These are phyloP conservation scores for Ophiostoma sp. DNA, from an alignment of 2,329 filamentous ascomycete species.

Conservation along the genomic window DNA sequence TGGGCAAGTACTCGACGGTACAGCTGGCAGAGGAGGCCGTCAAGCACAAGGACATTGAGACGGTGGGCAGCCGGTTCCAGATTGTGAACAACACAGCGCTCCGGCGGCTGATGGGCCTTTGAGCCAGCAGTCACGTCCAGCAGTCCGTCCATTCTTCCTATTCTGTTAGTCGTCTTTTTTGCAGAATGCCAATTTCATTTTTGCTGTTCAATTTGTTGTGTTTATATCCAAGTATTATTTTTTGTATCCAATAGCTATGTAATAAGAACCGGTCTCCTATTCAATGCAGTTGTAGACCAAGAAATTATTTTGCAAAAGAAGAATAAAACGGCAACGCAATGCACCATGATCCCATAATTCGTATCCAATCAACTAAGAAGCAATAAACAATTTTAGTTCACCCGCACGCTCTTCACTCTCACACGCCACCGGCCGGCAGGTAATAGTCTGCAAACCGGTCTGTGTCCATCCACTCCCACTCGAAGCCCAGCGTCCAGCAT, in stretches of 20 bases:
- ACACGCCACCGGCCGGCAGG: constrained; percentile 42
- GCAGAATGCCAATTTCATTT: not conserved
- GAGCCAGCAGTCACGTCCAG: not conserved
- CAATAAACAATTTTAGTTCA: not conserved
- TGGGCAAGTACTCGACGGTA: constrained; percentile 41
- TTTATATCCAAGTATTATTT: not conserved
- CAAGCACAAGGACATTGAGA: constrained; percentile 37
- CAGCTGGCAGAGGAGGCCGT: constrained; percentile 19
- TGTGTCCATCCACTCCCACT: constrained; percentile 62
- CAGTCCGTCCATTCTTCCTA: too few relatives aligned
- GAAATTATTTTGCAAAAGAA: not conserved
- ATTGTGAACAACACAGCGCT: constrained; percentile 27
- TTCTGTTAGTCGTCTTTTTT: not conserved
- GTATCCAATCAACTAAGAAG: not conserved
- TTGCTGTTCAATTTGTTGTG: too few relatives aligned
- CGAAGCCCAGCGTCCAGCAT: constrained; percentile 74
- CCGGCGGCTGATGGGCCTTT: constrained; percentile 17
- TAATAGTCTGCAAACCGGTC: constrained; percentile 75
- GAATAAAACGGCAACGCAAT: not conserved
- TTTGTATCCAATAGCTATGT: not conserved
- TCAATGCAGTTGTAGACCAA: too few relatives aligned
- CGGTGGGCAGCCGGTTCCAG: not conserved
- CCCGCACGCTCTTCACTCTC: not conserved
- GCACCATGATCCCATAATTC: not conserved
- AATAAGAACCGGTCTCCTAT: not conserved